Conservation (phyloP, 192 early-diverging fungal species). For the Coemansia sp. region DNA sequence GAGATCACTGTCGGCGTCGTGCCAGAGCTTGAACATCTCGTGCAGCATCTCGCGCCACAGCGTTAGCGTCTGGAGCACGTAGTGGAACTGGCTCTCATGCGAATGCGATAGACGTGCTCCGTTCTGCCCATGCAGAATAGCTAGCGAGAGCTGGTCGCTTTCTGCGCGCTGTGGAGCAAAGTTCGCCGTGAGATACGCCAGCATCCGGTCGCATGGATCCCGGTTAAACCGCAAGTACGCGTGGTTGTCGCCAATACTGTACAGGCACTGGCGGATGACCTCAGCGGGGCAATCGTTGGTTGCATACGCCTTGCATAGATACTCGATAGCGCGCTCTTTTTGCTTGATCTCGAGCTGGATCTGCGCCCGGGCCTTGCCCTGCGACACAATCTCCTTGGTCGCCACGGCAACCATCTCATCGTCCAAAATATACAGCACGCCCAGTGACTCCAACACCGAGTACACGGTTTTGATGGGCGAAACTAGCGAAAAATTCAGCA, state of each 20-base stretch:
- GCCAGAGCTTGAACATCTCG: slow-evolving; percentile 98
- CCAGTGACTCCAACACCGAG: slow-evolving; percentile 65
- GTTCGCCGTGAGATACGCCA: slow-evolving; percentile 66
- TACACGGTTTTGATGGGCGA: slow-evolving; percentile 91
- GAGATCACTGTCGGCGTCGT: slow-evolving; percentile 85
- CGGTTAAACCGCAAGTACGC: slow-evolving; percentile 85
- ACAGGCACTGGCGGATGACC: slow-evolving; percentile 80
- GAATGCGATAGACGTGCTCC: slow-evolving; percentile 91
- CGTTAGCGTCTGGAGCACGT: slow-evolving; percentile 89
- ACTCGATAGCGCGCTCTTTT: slow-evolving; percentile 92
- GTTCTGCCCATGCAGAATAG: slow-evolving; percentile 76
- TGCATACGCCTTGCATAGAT: slow-evolving; percentile 78
- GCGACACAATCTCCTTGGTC: slow-evolving; percentile 66
- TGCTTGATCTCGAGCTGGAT: slow-evolving; percentile 83
- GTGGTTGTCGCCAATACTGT: slow-evolving; percentile 98
- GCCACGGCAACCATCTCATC: slow-evolving; percentile 74
- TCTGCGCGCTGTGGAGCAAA: slow-evolving; percentile 71
- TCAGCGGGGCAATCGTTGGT: slow-evolving; percentile 59
- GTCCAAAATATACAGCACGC: slow-evolving; percentile 66
- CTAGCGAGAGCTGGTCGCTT: slow-evolving; percentile 63
- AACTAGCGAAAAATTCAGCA: slow-evolving; percentile 79
- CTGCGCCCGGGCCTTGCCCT: slow-evolving; percentile 63
- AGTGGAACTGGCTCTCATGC: slow-evolving; percentile 91
- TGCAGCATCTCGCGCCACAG: slow-evolving; percentile 96
- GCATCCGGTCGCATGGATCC: slow-evolving; percentile 95